A percentile compares a stretch with the other conserved stretches of the same genome.
These are phyloP conservation scores for Tulasnella sp. DNA, from an alignment of 768 basidiomycete species.

Conservation along the genomic window DNA sequence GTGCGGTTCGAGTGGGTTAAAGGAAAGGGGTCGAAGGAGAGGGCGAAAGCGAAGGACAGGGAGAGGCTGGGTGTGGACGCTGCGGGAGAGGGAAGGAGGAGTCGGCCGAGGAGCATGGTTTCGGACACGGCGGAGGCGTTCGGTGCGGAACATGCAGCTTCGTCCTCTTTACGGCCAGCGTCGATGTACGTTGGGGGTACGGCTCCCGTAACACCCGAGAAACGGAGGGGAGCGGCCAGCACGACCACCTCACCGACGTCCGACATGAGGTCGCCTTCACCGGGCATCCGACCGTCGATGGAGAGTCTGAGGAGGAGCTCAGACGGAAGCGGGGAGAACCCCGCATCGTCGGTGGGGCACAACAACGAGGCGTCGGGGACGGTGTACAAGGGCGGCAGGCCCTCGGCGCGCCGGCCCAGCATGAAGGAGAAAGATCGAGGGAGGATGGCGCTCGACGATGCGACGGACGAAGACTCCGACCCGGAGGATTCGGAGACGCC, in stretches of 20 bases:
- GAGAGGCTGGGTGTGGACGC: not conserved
- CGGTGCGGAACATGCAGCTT: not conserved
- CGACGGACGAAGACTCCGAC: slow-evolving; percentile 71
- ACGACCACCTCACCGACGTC: not conserved
- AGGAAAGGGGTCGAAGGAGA: slow-evolving; percentile 47
- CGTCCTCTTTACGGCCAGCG: not conserved
- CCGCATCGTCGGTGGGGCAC: slow-evolving; percentile 1
- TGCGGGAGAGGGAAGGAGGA: not conserved
- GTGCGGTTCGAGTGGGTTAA: slow-evolving; percentile 81
- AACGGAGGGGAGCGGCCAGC: not conserved
- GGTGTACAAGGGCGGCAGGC: slow-evolving; percentile 24
- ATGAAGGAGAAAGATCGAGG: not conserved
- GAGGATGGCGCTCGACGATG: slow-evolving; percentile 39
- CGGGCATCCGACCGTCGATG: slow-evolving; percentile 12
- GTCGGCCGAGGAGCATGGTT: slow-evolving; percentile 27
- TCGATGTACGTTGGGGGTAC: slow-evolving; percentile 2
- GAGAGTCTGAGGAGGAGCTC: slow-evolving; percentile 26
- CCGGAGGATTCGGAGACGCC: slow-evolving; percentile 97
- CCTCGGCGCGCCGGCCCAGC: not conserved
- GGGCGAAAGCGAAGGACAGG: slow-evolving; percentile 39
- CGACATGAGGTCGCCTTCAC: not conserved
- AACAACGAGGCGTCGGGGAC: not conserved
- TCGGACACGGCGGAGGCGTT: not conserved
- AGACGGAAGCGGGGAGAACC: slow-evolving; percentile 12
- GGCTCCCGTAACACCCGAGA: not conserved